A percentile compares a stretch with the other conserved stretches of the same genome.
Conservation (phyloP, 805 yeast genomes). For the Sugiyamaella marilandica region DNA sequence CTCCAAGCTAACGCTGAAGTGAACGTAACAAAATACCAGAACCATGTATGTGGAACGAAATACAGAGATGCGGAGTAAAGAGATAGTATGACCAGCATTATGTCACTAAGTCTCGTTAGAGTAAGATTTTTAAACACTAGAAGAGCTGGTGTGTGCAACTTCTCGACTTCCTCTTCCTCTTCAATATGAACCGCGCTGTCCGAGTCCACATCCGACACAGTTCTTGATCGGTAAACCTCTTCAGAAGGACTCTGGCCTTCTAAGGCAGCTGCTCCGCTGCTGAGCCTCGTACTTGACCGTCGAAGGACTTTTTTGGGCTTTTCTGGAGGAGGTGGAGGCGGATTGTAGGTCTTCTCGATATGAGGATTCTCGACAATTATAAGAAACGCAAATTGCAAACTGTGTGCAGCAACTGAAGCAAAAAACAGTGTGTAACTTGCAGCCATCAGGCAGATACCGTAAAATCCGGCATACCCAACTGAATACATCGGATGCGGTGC, state of each 20-base stretch:
- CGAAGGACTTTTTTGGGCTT: constrained; percentile 17
- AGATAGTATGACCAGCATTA: constrained; percentile 40
- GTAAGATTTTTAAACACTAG: constrained; percentile 61
- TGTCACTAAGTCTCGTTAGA: constrained; percentile 58
- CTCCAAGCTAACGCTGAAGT: constrained; percentile 44
- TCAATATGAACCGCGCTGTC: neutral
- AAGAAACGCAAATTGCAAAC: constrained; percentile 69
- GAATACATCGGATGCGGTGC: constrained; percentile 94
- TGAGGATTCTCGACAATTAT: constrained; percentile 80
- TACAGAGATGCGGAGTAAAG: constrained; percentile 39
- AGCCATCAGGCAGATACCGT: constrained; percentile 74
- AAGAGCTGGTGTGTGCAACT: constrained; percentile 31
- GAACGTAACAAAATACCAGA: constrained; percentile 34
- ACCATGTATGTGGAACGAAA: constrained; percentile 29
- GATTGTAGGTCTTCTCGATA: constrained; percentile 63
- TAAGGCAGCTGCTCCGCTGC: neutral
- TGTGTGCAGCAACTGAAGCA: constrained; percentile 71
- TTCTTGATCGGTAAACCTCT: neutral
- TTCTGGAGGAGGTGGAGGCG: constrained; percentile 23
- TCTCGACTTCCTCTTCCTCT: constrained; percentile 9
- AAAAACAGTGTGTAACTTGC: constrained; percentile 65
- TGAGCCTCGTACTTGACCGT: constrained; percentile 9
- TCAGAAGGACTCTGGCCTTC: neutral
- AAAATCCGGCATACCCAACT: constrained; percentile 81
- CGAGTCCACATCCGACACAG: constrained; percentile 3